phyloP scores from a whole-genome alignment of 2,329 filamentous ascomycete species.

The Diplodia scrobiculata region DNA sequence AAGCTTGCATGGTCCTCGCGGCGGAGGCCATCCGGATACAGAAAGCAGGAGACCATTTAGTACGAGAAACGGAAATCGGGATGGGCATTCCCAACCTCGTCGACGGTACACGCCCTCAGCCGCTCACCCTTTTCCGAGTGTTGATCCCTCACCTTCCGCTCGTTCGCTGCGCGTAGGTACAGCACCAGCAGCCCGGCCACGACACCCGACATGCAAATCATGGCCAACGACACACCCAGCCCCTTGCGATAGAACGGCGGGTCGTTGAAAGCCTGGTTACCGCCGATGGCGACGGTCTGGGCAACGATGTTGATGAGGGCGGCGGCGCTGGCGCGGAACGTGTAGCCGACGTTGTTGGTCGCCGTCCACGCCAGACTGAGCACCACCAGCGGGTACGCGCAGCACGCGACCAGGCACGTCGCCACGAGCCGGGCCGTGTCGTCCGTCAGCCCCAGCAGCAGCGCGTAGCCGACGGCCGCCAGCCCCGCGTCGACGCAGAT shows the following conservation, averaged over 20 bases:
- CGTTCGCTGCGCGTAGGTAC: background rate
- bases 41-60: background rate
- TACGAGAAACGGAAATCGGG: background rate
- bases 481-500: background rate
- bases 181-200: background rate
- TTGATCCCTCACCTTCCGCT: background rate
- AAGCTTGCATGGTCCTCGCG: no score
- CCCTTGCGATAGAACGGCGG: constrained; percentile 31
- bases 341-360: constrained; percentile 31
- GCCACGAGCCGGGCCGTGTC: constrained; percentile 28
- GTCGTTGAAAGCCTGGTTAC: constrained; percentile 30
- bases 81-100: background rate
- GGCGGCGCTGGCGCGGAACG: constrained; percentile 29
- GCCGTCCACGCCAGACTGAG: constrained; percentile 31
- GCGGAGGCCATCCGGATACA: no score
- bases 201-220: background rate
- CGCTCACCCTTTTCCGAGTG: background rate
- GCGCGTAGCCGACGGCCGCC: background rate
- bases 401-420: constrained; percentile 28
- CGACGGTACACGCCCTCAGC: background rate
- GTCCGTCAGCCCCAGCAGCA: constrained; percentile 28
- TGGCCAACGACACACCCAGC: background rate
- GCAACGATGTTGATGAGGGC: constrained; percentile 30
- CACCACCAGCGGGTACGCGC: constrained; percentile 29
- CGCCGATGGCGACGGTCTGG: constrained; percentile 28